phyloP scores from a whole-genome alignment of 2,329 filamentous ascomycete species.

The Orbilia oligospora region DNA sequence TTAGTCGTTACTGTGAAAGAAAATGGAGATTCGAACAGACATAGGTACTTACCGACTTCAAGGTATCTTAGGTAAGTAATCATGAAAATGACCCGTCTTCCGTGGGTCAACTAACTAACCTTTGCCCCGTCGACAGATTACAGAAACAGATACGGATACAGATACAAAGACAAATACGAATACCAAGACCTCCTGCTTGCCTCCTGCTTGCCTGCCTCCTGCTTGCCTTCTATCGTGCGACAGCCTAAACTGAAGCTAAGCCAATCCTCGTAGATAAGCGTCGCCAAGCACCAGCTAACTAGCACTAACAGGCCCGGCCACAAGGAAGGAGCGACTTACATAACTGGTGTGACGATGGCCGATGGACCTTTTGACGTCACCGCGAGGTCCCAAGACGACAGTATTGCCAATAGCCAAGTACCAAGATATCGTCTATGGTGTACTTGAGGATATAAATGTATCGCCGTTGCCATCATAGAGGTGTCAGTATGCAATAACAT shows the following conservation, averaged over 20 bases:
- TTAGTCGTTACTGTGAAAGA: neutral
- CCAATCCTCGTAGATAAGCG: slow-evolving; percentile 23
- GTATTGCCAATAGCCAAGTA: too few species aligned
- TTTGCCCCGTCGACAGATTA: slow-evolving; percentile 30
- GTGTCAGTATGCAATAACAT: neutral
- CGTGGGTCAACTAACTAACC: neutral
- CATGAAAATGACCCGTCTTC: slow-evolving; percentile 16
- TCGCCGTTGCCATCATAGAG: neutral
- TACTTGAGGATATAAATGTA: neutral
- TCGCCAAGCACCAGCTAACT: slow-evolving; percentile 24
- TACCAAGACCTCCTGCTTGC: too few species aligned
- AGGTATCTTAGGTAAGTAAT: neutral
- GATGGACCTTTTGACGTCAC: slow-evolving; percentile 55
- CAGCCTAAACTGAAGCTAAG: slow-evolving; percentile 30
- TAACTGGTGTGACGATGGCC: slow-evolving; percentile 53
- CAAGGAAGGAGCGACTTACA: neutral
- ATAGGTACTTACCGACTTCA: neutral
- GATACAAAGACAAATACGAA: neutral
- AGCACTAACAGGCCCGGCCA: neutral
- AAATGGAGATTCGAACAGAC: too few species aligned
- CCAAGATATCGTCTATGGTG: neutral
- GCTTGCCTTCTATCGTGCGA: slow-evolving; percentile 31
- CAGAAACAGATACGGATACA: neutral
- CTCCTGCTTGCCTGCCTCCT: neutral
- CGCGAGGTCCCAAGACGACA: too few species aligned